Evolutionary conservation across 1,284 basidiomycete species (phyloP), one percentile per base, ranked within the genome.

Genomic region (Pyrrhoderma noxium): DNA sequence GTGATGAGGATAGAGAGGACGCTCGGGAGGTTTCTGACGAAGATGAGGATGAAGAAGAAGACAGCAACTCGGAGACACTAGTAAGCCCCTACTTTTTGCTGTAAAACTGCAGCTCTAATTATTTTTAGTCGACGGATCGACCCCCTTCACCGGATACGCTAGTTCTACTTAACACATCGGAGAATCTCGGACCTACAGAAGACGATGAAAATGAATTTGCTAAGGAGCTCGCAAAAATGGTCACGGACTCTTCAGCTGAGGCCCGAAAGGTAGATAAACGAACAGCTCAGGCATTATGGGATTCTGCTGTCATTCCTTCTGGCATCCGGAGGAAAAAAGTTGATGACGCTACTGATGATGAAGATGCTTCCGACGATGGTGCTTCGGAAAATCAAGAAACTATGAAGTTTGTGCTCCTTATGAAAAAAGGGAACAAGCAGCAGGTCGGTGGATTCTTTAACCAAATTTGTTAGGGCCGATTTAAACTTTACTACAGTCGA

Each of bases 341-440:
- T 4, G 77, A 80, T 2, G 79, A 80, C 18, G 65, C 61, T 27
- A 82, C 79, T 23, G 77, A 75, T 7, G 77, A 79, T 16, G 68
- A 57, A 16, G 71, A 72, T 22, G 64, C 64, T 14, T 64, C 67
- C 39, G 63, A 66, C 31, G 65, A 68, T 22, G 58, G 59, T 3
- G 64, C 67, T 19, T 40, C 60, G 1, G 74, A 68, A 31, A 62
- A 62, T 37, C 64, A 67, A 19, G 70, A 70, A 11, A 70, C 85
- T 34, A 98, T 98, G 93, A 87, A 84, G 58, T 99, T 99, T 67
- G 94, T 90, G 7, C 73, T 99, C 41, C 76, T 99, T 56, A 91
- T 93, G 3, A 95, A 95, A 74, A 84, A 85, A 54, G 96, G 95
- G 11, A 93, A 93, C 64, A 96, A 89, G 65, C 89, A 90, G 64